Base-by-base conservation (phyloP, 1,284 basidiomycete genomes). In the Pulveroboletus sp. region DNA sequence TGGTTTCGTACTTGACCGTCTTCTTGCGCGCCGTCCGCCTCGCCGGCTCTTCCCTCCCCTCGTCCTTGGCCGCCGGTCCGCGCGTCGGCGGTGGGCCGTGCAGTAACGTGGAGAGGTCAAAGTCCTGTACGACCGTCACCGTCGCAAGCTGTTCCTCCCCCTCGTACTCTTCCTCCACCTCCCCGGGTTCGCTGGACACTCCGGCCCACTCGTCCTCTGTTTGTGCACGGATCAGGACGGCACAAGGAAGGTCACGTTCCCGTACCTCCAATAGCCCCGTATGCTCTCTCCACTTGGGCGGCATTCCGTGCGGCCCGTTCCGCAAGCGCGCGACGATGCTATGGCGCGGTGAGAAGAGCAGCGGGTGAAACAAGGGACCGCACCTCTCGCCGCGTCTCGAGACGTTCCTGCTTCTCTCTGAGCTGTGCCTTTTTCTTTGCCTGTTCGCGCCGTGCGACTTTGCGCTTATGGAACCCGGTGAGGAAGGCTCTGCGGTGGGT, bases 391-490 rank as follows among this genome's bases (percentile, higher is more conserved):
- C 89, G 77, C 14, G 80, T 68, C 66, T 91, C 84, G n/a, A 84
- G 74, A 58, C 83, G 78, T 58, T 86, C 82, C 65, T 82, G 79
- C 68, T 89, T 90, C 66, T 90, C 86, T 60, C 83, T 77, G 62
- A 89, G 82, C 54, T 78, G 70, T 29, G 87, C 87, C 69, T 81
- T 88, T 65, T 83, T 81, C 65, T 82, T 85, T 31, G 86, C 84
- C 33, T 80, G 83, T 64, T 92, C 86, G 65, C 85, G 81, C 70
- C 88, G 89, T 62, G 82, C 82, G 49, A 91, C 69, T 69, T 94
- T 94, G 61, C 92, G 85, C 73, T 93, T 94, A 70, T 88, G 88
- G 72, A 94, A 94, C 18, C 92, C 92, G 12, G 91, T 94, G 68
- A 94, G 72, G 72, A 87, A 94, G 50, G 92, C 87, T 65, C 91